Conservation (phyloP, 2,329 filamentous ascomycete genomes). For the Aureobasidium sp. region DNA sequence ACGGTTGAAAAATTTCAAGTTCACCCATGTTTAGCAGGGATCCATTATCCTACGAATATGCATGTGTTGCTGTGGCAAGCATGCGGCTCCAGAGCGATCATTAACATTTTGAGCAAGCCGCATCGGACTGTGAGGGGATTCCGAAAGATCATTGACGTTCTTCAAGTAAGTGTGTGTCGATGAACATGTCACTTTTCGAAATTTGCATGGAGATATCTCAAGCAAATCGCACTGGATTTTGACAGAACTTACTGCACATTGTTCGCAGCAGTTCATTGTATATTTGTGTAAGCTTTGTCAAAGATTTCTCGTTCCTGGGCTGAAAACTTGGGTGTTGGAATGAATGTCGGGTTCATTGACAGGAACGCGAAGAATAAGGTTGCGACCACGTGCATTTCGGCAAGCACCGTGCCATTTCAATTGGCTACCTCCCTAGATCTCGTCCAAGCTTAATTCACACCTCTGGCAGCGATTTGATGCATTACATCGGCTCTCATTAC, state of each 20-base stretch:
- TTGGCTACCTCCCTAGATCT: neutral
- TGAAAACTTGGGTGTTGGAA: too few species aligned
- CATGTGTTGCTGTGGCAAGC: slow-evolving; percentile 8
- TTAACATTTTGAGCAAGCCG: neutral
- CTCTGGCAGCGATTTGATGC: neutral
- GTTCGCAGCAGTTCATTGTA: too few species aligned
- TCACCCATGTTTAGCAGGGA: neutral
- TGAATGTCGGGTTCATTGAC: too few species aligned
- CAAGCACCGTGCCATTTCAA: neutral
- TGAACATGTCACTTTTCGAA: too few species aligned
- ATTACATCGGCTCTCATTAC: neutral
- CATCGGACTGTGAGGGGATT: neutral
- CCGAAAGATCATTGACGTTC: neutral
- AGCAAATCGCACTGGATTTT: too few species aligned
- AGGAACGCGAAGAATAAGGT: neutral
- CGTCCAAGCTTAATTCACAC: neutral
- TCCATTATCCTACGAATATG: slow-evolving; percentile 5
- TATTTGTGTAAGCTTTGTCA: too few species aligned
- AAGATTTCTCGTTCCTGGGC: too few species aligned
- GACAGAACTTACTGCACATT: too few species aligned
- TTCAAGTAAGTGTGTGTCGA: too few species aligned
- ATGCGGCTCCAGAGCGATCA: slow-evolving; percentile 9
- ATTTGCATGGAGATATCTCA: too few species aligned
- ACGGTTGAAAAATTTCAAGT: neutral
- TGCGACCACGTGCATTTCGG: neutral